Conservation (phyloP, 202 grass and related monocot species). For the Alloteropsis angusta region DNA sequence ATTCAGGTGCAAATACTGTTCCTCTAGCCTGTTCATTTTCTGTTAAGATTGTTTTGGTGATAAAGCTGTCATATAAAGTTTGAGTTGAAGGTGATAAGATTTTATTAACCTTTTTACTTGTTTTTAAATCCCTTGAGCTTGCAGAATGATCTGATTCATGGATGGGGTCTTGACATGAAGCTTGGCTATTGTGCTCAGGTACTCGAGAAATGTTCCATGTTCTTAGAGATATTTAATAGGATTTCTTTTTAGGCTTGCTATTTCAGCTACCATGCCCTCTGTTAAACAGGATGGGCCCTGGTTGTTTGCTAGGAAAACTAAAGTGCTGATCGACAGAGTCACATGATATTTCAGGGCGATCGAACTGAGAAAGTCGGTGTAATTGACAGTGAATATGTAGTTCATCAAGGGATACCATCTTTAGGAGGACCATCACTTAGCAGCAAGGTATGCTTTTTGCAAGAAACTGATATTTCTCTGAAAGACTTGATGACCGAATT, state of each 20-base stretch:
- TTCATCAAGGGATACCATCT: constrained; percentile 95
- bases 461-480: background rate
- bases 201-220: background rate
- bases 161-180: constrained; percentile 99
- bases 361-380: constrained; percentile 92
- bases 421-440: constrained; percentile 73
- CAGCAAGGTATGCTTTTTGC: constrained; percentile 27
- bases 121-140: background rate
- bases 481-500: background rate
- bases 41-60: background rate
- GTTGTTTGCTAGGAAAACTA: background rate
- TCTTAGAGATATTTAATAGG: constrained; percentile 10
- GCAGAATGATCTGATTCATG: constrained; percentile 98
- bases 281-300: background rate
- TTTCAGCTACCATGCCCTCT: background rate
- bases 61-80: background rate
- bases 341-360: constrained; percentile 71
- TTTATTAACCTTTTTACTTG: background rate
- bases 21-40: background rate
- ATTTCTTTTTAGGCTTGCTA: background rate
- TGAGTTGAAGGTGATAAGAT: background rate
- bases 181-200: constrained; percentile 98
- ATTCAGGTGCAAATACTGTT: constrained; percentile 58
- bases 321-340: background rate
- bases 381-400: constrained; percentile 88